Conservation (phyloP, 2,329 filamentous ascomycete genomes). For the Chaetomiaceae sp. region DNA sequence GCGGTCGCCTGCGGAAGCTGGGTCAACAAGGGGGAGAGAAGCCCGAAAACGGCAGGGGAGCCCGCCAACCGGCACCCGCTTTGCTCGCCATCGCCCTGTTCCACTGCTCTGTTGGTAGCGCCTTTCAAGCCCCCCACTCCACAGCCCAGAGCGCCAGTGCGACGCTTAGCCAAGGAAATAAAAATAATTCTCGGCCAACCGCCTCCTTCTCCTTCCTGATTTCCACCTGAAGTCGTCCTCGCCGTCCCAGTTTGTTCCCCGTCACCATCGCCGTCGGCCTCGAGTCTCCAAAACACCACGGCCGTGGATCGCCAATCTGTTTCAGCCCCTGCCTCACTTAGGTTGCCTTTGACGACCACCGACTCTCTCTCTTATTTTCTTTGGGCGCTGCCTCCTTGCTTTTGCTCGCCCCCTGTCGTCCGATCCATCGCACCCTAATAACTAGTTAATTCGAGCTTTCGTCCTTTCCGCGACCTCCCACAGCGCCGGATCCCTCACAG, state of each 20-base stretch:
- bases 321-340: no score
- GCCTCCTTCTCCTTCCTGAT: conserved; percentile 15
- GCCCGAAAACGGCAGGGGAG: conserved; percentile 8
- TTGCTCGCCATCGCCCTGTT: conserved; percentile 18
- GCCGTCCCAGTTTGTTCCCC: not conserved
- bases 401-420: not conserved
- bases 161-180: conserved; percentile 23
- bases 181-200: conserved; percentile 28
- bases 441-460: conserved; percentile 1
- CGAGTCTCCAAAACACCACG: conserved; percentile 1
- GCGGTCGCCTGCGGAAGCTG: conserved; percentile 12
- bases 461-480: conserved; percentile 8
- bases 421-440: not conserved
- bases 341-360: not conserved
- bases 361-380: not conserved
- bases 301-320: conserved; percentile 4
- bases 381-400: not conserved
- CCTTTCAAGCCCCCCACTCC: conserved; percentile 20
- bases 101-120: conserved; percentile 20
- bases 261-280: not conserved
- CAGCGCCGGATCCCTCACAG: not conserved
- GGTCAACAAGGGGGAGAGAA: conserved; percentile 11
- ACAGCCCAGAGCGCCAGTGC: conserved; percentile 14
- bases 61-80: conserved; percentile 43
- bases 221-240: conserved; percentile 7